Conservation (phyloP, 768 basidiomycete genomes). For the Termitomyces bulborhizus region DNA sequence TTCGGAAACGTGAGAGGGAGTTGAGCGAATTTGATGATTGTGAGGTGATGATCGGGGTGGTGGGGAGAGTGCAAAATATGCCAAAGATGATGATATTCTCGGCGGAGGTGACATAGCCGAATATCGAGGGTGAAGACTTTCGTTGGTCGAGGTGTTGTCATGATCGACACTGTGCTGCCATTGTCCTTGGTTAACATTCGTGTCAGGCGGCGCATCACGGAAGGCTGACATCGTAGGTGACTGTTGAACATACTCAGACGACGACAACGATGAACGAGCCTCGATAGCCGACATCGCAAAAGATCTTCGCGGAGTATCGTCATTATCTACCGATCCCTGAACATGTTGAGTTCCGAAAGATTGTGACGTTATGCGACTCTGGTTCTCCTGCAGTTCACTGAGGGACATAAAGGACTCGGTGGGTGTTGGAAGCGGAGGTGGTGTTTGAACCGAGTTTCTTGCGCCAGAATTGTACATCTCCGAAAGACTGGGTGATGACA, state of each 20-base stretch:
- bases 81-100: constrained; percentile 57
- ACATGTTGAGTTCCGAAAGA: constrained; percentile 37
- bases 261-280: constrained; percentile 42
- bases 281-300: constrained; percentile 43
- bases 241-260: constrained; percentile 59
- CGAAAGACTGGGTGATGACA: constrained; percentile 49
- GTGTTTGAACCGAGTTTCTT: constrained; percentile 28
- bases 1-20: constrained; percentile 16
- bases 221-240: constrained; percentile 83
- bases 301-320: constrained; percentile 35
- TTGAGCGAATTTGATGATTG: constrained; percentile 17
- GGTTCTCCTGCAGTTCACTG: constrained; percentile 15
- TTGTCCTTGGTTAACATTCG: constrained; percentile 20
- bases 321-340: constrained; percentile 28
- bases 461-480: constrained; percentile 33
- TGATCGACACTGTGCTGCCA: constrained; percentile 23
- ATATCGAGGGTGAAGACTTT: constrained; percentile 27
- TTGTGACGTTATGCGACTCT: constrained; percentile 19
- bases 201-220: constrained; percentile 44
- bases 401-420: constrained; percentile 23
- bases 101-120: constrained; percentile 52
- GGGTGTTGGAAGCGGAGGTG: constrained; percentile 33
- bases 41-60: constrained; percentile 40
- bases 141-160: constrained; percentile 12
- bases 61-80: constrained; percentile 50